Conservation (phyloP, 2,329 filamentous ascomycete genomes). For the Clarireedia monteithiana region DNA sequence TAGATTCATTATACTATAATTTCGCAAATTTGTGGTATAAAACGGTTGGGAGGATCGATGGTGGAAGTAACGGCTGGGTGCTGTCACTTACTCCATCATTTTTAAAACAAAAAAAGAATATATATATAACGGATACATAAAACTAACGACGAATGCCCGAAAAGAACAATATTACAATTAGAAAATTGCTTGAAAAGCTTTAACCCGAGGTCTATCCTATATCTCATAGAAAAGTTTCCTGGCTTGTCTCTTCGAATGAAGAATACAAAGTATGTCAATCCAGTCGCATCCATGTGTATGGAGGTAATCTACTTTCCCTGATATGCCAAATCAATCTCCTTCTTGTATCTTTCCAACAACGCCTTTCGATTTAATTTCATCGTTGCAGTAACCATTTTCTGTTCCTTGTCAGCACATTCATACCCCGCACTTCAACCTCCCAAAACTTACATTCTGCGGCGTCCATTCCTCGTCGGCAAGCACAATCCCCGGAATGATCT, state of each 20-base stretch:
- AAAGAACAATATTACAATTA: too few relatives aligned
- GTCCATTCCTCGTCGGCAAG: conserved; percentile 29
- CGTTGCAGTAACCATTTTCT: conserved; percentile 6
- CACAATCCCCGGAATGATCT: conserved; percentile 5
- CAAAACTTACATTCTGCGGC: conserved; percentile 26
- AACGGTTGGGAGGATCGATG: not conserved
- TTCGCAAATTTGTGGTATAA: not conserved
- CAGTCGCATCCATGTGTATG: too few relatives aligned
- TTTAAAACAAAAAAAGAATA: too few relatives aligned
- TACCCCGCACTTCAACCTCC: not conserved
- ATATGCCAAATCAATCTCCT: conserved; percentile 1
- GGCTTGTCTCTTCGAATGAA: too few relatives aligned
- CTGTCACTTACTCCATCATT: too few relatives aligned
- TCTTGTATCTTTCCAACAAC: conserved; percentile 3
- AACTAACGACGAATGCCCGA: too few relatives aligned
- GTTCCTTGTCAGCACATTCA: not conserved
- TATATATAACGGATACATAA: too few relatives aligned
- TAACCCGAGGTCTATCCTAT: too few relatives aligned
- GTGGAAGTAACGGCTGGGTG: too few relatives aligned
- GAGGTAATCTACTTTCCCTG: not conserved
- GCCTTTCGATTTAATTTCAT: conserved; percentile 6
- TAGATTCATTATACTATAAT: not conserved
- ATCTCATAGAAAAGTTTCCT: too few relatives aligned
- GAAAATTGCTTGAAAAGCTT: too few relatives aligned
- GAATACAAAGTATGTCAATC: too few relatives aligned